These are phyloP conservation scores for Mortierella sp. DNA, from an alignment of 371 early-diverging fungal genomes.

Conservation along the genomic window DNA sequence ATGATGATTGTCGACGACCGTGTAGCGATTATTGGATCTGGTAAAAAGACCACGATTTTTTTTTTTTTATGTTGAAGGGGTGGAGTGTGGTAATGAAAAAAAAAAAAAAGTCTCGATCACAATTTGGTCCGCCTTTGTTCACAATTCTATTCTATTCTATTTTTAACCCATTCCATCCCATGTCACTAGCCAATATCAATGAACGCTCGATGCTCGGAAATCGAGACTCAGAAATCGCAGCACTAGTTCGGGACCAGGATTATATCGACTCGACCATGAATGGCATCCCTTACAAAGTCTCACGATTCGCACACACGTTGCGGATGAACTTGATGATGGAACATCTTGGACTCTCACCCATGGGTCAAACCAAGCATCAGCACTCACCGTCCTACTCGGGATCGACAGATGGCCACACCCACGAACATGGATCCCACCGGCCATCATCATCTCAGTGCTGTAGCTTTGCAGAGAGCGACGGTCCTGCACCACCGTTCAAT, in stretches of 20 bases:
- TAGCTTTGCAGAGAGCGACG: too few relatives aligned
- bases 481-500: slow-evolving; percentile 17
- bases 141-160: not conserved
- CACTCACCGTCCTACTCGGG: not conserved
- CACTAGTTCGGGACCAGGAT: slow-evolving; percentile 82
- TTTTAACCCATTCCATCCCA: not conserved
- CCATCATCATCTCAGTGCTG: too few relatives aligned
- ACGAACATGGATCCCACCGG: too few relatives aligned
- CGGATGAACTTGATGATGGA: slow-evolving; percentile 86
- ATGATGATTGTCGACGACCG: slow-evolving; percentile 93
- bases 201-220: slow-evolving; percentile 90
- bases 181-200: slow-evolving; percentile 83
- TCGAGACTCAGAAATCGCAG: slow-evolving; percentile 92
- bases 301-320: slow-evolving; percentile 81
- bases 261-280: slow-evolving; percentile 78
- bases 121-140: not conserved
- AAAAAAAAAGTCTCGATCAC: not conserved
- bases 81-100: too few relatives aligned
- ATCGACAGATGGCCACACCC: not conserved
- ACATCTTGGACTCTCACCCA: slow-evolving; percentile 77
- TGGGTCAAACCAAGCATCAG: slow-evolving; percentile 26
- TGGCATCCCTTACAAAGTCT: slow-evolving; percentile 75
- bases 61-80: not conserved
- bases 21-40: slow-evolving; percentile 86
- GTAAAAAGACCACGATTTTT: slow-evolving; percentile 25